Evolutionary conservation across 2,329 filamentous ascomycete genomes (phyloP).

Genomic region (Passalora sequoiae): DNA sequence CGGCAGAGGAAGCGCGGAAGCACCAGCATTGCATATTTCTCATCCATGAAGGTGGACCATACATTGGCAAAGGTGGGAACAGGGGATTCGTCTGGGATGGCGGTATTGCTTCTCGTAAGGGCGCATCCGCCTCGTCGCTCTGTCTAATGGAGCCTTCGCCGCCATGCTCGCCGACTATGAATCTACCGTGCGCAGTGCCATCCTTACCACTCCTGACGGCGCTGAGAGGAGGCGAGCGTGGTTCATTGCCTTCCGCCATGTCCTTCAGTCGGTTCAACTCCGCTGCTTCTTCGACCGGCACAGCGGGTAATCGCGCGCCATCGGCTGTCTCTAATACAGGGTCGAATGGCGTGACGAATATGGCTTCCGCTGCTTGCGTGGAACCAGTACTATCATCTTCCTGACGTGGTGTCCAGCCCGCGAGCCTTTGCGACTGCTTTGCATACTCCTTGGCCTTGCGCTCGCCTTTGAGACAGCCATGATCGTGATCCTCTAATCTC

Average conservation of each 20-base stretch:
- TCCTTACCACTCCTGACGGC: conserved; percentile 39
- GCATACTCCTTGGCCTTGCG: conserved; percentile 47
- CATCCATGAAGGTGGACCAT: conserved; percentile 66
- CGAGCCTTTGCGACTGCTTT: conserved; percentile 52
- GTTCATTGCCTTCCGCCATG: conserved; percentile 40
- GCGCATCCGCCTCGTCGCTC: conserved; percentile 40
- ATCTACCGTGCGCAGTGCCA: conserved; percentile 37
- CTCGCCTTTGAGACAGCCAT: not conserved
- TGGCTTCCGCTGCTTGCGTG: conserved; percentile 57
- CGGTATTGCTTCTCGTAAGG: conserved; percentile 46
- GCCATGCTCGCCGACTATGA: conserved; percentile 21
- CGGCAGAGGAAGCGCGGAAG: conserved; percentile 64
- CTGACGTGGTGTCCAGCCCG: conserved; percentile 37
- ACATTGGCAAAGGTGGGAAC: conserved; percentile 78
- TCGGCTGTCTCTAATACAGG: conserved; percentile 65
- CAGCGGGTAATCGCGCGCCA: conserved; percentile 61
- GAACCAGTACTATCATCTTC: conserved; percentile 41
- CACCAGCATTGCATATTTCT: conserved; percentile 60
- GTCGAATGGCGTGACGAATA: conserved; percentile 61
- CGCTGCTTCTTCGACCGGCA: conserved; percentile 64
- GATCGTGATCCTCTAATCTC: not conserved
- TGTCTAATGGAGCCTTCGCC: conserved; percentile 30
- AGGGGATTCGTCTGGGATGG: conserved; percentile 69
- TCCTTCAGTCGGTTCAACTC: conserved; percentile 62
- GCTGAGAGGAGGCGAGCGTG: conserved; percentile 30